Conservation (phyloP, 164 flowering plant species). For the Tinospora cordifolia region DNA sequence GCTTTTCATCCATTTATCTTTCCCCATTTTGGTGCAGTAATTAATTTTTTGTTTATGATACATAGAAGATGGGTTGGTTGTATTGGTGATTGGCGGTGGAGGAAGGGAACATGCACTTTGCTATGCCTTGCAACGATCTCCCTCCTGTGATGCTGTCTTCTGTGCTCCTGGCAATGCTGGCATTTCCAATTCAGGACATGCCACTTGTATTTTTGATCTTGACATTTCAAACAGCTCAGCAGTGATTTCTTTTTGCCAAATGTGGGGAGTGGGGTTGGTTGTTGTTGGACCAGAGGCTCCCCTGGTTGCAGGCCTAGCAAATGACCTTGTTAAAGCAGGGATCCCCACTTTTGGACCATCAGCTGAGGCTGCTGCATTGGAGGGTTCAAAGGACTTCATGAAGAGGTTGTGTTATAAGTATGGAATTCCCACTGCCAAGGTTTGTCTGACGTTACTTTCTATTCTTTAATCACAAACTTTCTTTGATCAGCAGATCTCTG, state of each 20-base stretch:
- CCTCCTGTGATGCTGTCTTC: constrained; percentile 68
- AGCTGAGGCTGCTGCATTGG: constrained; percentile 91
- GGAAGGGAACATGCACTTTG: constrained; percentile 97
- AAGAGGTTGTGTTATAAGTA: constrained; percentile 89
- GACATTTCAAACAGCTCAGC: constrained; percentile 61
- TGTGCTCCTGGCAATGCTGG: constrained; percentile 99
- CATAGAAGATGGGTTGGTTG: constrained; percentile 56
- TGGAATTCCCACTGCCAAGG: constrained; percentile 94
- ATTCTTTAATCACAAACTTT: neutral
- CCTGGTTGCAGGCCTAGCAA: constrained; percentile 85
- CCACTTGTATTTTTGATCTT: constrained; percentile 71
- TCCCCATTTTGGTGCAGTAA: neutral
- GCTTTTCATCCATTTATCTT: neutral
- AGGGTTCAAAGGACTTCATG: constrained; percentile 97
- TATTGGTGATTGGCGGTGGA: constrained; percentile 91
- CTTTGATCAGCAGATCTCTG: too few relatives aligned
- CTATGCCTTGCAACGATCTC: constrained; percentile 74
- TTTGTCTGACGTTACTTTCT: constrained; percentile 14
- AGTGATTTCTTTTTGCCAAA: constrained; percentile 66
- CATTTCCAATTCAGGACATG: constrained; percentile 75
- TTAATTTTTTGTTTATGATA: neutral
- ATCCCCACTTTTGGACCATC: constrained; percentile 95
- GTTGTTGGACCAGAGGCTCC: constrained; percentile 98
- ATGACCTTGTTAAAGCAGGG: constrained; percentile 69
- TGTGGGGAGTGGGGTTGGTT: constrained; percentile 71